Evolutionary conservation across 805 yeast species (phyloP).

Genomic region (Saccharomycopsis amapae): DNA sequence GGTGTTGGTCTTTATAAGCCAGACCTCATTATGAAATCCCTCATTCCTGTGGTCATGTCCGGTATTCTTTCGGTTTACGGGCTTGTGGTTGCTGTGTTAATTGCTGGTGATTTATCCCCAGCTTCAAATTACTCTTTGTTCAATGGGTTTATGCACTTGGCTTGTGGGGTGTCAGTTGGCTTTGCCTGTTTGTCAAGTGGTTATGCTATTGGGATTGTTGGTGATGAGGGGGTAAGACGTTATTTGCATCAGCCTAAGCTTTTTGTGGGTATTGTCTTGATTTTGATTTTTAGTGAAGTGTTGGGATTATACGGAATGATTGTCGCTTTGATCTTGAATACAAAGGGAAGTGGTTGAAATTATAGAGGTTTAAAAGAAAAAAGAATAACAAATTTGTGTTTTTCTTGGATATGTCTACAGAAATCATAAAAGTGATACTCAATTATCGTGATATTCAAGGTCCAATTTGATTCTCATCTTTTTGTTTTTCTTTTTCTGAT

Average conservation of each 20-base stretch:
- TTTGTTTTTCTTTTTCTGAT: too few species aligned
- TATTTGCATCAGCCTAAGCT: conserved; percentile 97
- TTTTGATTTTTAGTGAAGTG: conserved; percentile 97
- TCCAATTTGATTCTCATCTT: too few species aligned
- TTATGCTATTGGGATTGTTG: conserved; percentile 98
- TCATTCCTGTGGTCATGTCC: conserved; percentile 96
- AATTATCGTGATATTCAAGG: too few species aligned
- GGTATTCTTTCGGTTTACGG: conserved; percentile 98
- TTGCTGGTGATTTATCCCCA: conserved; percentile 76
- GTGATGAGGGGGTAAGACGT: conserved; percentile 99
- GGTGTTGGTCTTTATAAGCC: conserved; percentile 98
- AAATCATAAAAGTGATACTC: too few species aligned
- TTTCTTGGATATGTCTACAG: too few species aligned
- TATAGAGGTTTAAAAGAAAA: too few species aligned
- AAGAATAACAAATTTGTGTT: too few species aligned
- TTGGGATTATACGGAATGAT: conserved; percentile 98
- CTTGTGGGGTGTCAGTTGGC: conserved; percentile 96
- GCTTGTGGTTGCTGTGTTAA: conserved; percentile 89
- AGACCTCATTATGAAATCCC: conserved; percentile 88
- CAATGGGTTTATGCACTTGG: conserved; percentile 96
- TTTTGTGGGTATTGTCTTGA: conserved; percentile 97
- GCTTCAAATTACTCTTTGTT: conserved; percentile 73
- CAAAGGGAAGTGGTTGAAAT: conserved; percentile 64
- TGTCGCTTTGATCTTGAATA: conserved; percentile 85
- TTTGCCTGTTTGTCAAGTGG: conserved; percentile 97